Percentiles rank a stretch among this genome's conserved stretches.
phyloP scores from a whole-genome alignment of 2,329 filamentous ascomycete species.

The Sporothrix pseudoabietina region DNA sequence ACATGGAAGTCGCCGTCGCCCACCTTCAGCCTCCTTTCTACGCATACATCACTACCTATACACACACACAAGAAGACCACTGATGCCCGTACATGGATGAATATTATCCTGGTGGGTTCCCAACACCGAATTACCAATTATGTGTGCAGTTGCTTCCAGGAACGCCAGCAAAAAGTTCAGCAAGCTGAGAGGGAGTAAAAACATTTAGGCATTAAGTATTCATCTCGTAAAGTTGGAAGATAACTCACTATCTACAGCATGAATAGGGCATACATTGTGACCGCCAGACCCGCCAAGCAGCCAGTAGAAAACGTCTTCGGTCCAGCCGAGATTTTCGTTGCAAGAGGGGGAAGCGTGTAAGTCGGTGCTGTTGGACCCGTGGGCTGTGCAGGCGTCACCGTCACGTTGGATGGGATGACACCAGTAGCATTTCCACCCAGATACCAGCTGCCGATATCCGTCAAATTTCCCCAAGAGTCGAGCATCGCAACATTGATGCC shows the following conservation, averaged over 20 bases:
- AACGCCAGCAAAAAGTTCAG: too few relatives aligned
- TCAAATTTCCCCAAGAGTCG: slow-evolving; percentile 66
- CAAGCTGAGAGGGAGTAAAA: too few relatives aligned
- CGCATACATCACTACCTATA: too few relatives aligned
- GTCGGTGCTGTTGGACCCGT: slow-evolving; percentile 1
- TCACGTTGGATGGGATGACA: slow-evolving; percentile 41
- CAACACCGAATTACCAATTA: too few relatives aligned
- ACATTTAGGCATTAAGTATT: too few relatives aligned
- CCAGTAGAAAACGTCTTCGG: neutral
- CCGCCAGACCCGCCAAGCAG: neutral
- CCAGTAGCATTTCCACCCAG: slow-evolving; percentile 58
- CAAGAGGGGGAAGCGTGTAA: slow-evolving; percentile 17
- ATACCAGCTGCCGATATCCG: slow-evolving; percentile 76
- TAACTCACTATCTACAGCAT: neutral
- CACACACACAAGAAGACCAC: too few relatives aligned
- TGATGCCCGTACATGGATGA: too few relatives aligned
- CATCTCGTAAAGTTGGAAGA: too few relatives aligned
- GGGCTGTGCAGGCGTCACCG: neutral
- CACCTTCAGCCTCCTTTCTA: too few relatives aligned
- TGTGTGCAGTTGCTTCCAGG: too few relatives aligned
- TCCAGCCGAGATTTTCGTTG: neutral
- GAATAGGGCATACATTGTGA: neutral
- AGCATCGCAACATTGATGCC: slow-evolving; percentile 72
- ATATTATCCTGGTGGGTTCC: too few relatives aligned
- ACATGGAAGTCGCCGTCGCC: neutral